Evolutionary conservation across 192 early-diverging fungal species (phyloP).

Genomic region (Coemansia biformis): DNA sequence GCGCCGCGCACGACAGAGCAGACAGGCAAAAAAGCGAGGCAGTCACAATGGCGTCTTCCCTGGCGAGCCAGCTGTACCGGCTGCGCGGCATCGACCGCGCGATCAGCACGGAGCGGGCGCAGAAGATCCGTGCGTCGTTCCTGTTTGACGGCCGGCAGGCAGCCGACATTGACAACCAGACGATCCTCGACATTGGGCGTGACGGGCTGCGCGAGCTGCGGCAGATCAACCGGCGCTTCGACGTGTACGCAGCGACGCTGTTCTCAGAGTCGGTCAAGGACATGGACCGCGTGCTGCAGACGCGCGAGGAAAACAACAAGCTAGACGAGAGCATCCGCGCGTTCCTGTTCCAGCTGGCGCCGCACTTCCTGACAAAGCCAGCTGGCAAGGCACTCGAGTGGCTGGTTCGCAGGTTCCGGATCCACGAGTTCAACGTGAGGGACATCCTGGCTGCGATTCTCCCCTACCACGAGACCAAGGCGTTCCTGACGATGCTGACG

Average conservation of each 20-base stretch:
- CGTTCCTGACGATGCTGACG: constrained; percentile 77
- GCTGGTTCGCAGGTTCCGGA: constrained; percentile 77
- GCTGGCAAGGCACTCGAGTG: constrained; percentile 88
- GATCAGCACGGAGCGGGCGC: constrained; percentile 52
- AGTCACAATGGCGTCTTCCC: constrained; percentile 53
- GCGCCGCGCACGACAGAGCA: background rate
- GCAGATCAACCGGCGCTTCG: constrained; percentile 60
- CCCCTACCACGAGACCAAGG: constrained; percentile 90
- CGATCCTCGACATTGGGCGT: constrained; percentile 76
- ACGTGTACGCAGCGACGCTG: constrained; percentile 61
- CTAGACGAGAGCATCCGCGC: constrained; percentile 69
- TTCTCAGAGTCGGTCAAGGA: constrained; percentile 78
- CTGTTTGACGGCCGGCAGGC: constrained; percentile 78
- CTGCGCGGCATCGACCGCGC: constrained; percentile 58
- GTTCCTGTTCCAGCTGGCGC: constrained; percentile 76
- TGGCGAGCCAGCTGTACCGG: constrained; percentile 61
- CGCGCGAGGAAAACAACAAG: constrained; percentile 70
- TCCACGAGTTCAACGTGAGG: constrained; percentile 85
- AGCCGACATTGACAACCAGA: constrained; percentile 82
- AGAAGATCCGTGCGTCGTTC: constrained; percentile 67
- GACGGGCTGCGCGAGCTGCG: constrained; percentile 74
- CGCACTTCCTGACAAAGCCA: constrained; percentile 78
- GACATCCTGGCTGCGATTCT: constrained; percentile 69
- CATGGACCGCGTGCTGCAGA: constrained; percentile 73
- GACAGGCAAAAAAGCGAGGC: constrained; percentile 2